Conservation (phyloP, 441 rosid genomes). For the Mallotus repandus region DNA sequence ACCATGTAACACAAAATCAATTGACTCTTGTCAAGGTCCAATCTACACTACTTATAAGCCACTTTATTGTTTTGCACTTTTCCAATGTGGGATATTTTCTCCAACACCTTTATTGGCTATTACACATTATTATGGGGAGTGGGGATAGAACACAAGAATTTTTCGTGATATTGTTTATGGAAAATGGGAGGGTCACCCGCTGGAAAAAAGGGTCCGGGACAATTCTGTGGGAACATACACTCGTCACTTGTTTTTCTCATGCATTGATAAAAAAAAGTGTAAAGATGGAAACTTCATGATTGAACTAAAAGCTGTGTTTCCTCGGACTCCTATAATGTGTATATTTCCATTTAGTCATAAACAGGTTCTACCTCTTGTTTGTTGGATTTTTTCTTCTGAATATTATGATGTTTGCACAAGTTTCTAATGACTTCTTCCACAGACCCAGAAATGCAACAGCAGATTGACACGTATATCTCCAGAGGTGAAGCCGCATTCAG, state of each 20-base stretch:
- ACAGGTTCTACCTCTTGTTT: conserved; percentile 5
- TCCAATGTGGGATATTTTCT: too few relatives aligned
- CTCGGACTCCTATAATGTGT: not conserved
- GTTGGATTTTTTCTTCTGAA: conserved; percentile 7
- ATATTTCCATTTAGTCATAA: not conserved
- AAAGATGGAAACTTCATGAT: not conserved
- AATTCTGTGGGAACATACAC: not conserved
- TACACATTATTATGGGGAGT: not conserved
- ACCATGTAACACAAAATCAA: too few relatives aligned
- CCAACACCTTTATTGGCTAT: not conserved
- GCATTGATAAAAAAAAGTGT: conserved; percentile 1
- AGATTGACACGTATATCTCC: conserved; percentile 56
- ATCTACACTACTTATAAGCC: too few relatives aligned
- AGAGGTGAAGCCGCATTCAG: conserved; percentile 68
- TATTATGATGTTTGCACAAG: conserved; percentile 9
- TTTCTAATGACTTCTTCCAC: conserved; percentile 30
- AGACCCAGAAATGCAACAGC: conserved; percentile 82
- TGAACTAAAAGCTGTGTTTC: conserved; percentile 9
- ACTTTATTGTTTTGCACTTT: too few relatives aligned
- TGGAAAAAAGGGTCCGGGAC: not conserved
- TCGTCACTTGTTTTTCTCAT: conserved; percentile 2
- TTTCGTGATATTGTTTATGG: not conserved
- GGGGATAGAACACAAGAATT: not conserved
- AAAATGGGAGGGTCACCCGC: not conserved
- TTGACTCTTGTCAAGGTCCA: too few relatives aligned